Base-by-base conservation (phyloP, 2,329 filamentous ascomycete genomes). In the Drechslerella dactyloides region DNA sequence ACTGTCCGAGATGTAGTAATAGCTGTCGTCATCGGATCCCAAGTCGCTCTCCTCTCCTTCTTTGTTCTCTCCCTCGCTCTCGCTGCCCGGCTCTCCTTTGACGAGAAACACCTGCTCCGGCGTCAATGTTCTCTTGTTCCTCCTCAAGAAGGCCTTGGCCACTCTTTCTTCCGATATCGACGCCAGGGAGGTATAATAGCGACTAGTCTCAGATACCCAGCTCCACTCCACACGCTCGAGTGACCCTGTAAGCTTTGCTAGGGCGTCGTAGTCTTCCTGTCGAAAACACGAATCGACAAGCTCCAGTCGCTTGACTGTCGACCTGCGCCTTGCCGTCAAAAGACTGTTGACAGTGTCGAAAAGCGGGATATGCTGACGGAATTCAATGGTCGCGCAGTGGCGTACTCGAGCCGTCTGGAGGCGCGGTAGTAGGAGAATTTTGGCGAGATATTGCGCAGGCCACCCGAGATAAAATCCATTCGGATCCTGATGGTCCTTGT, bases 231-330 rank as follows among this genome's bases (percentile, higher is more conserved):
- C 19, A 33, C 5, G 35, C 21, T 48, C 19, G 11, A 55, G 35
- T 7, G 52, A 64, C 5, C 61, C 53, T 1, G 61, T 57, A 7
- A 64, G 24, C 15, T 56, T 19, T 5, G 61, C 53, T 15, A 57
- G 50, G 1, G 30, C n/a, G 19, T 37, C 37, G 17, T 56, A 57
- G 11, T 64, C 61, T 13, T 8, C 19, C 15, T 30, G 17, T 2
- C 19, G 42, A n/a, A 64, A 35, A 2, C 27, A 23, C 8, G 51
- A 64, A 30, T 57, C 40, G 1, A 57, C 19, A 21, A 64, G 61
- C 15, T 52, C 53, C 1, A 64, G 44, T 42, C 44, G 61, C 40
- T 57, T 64, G 11, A 64, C 30, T 19, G 52, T 30, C 44, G 61
- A 57, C 17, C 33, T 56, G 30, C 19, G 8, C 11, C 21, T n/a